Conservation (phyloP, 2,329 filamentous ascomycete species). For the Immersiporthe knoxdaviesiana region DNA sequence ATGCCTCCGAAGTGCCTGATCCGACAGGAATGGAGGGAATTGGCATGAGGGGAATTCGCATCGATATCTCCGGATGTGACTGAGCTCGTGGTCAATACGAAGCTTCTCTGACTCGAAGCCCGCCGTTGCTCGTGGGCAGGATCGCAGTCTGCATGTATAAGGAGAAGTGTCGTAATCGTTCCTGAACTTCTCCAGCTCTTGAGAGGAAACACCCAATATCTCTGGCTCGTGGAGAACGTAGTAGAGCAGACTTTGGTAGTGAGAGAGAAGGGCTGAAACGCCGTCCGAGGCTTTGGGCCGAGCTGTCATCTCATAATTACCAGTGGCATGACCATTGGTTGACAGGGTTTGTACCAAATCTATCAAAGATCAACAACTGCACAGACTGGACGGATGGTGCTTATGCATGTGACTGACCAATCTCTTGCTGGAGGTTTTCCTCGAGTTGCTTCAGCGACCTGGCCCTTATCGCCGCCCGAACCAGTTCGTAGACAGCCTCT, state of each 20-base stretch:
- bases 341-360: neutral
- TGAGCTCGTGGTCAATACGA: constrained; percentile 28
- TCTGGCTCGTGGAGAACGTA: constrained; percentile 21
- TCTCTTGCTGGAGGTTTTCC: neutral
- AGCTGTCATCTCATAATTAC: neutral
- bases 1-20: neutral
- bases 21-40: neutral
- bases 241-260: constrained; percentile 24
- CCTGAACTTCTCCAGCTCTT: constrained; percentile 31
- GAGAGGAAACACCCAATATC: constrained; percentile 11
- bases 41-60: constrained; percentile 1
- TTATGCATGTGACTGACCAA: neutral
- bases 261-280: constrained; percentile 6
- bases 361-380: neutral
- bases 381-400: neutral
- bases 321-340: no score
- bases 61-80: constrained; percentile 23
- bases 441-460: neutral
- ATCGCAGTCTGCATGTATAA: constrained; percentile 29
- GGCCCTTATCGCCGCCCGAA: neutral
- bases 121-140: constrained; percentile 27
- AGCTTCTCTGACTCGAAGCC: constrained; percentile 31
- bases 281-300: neutral
- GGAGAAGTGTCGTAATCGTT: constrained; percentile 23
- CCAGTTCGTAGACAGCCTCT: neutral